Conservation (phyloP, 176 grass and related monocot genomes). For the Eremochloa ophiuroides region DNA sequence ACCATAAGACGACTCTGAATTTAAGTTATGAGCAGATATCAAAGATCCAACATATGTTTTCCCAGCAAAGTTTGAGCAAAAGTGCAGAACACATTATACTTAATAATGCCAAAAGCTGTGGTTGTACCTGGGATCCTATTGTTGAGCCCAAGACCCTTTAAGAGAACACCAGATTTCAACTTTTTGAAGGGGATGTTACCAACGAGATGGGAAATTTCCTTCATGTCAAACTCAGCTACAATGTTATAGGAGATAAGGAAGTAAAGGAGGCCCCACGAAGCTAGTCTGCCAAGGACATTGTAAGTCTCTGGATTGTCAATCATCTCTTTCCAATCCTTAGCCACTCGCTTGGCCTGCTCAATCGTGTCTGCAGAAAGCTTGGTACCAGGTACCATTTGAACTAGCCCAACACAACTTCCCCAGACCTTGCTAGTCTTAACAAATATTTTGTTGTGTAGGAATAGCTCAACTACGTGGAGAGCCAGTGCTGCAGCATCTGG, state of each 20-base stretch:
- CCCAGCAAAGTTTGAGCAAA: conserved; percentile 6
- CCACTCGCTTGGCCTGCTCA: conserved; percentile 30
- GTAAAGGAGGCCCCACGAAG: conserved; percentile 36
- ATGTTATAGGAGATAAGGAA: conserved; percentile 47
- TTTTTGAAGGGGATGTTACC: neutral
- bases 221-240: conserved; percentile 22
- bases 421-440: conserved; percentile 7
- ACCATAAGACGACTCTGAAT: neutral
- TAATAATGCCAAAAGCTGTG: neutral
- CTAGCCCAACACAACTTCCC: conserved; percentile 21
- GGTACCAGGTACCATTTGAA: conserved; percentile 19
- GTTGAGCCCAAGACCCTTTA: conserved; percentile 21
- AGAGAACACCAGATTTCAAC: conserved; percentile 8
- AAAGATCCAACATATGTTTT: neutral
- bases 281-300: neutral
- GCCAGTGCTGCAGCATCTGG: conserved; percentile 38
- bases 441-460: neutral
- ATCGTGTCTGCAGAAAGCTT: neutral
- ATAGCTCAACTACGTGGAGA: conserved; percentile 26
- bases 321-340: conserved; percentile 40
- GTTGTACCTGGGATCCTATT: conserved; percentile 29
- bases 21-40: neutral
- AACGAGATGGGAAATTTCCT: conserved; percentile 29
- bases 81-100: neutral
- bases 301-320: neutral